Base-by-base conservation (phyloP, 1,284 basidiomycete genomes). In the Austropuccinia psidii region DNA sequence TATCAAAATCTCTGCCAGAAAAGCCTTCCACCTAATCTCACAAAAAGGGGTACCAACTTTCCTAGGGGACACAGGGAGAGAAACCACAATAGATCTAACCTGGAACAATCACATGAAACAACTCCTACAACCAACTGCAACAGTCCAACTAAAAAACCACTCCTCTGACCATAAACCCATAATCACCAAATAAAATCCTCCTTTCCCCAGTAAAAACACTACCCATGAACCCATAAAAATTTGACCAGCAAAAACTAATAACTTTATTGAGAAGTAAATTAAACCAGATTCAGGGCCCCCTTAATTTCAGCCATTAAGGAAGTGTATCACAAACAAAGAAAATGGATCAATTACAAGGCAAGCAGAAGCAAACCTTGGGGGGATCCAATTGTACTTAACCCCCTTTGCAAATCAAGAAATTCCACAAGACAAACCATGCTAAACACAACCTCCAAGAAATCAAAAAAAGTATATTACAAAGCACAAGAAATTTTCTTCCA, bases 31-130 rank as follows among this genome's bases (percentile, higher is more conserved):
- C 33, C 43, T 67, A 9, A 50, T 24, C 6, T 67, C 65, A 24
- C 65, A 50, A 29, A 69, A 29, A n/a, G 66, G 66, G 7, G 27
- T 69, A 21, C 65, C 65, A 3, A 67, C 65, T 8, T 43, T 50
- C 6, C 41, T 41, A 4, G 33, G 49, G 11, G 11, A 31, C 9
- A 13, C 19, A 2, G 50, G 33, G 4, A 0, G n/a, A 17, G 21
- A 35, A 9, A 67, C 65, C 8, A 54, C 50, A 19, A 55, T 67
- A 6, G 43, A 45, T 24, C 24, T n/a, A 11, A 45, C 43, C 11
- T 62, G 60, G 60, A 5, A 33, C 19, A 62, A 45, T n/a, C n/a
- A n/a, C n/a, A n/a, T n/a, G n/a, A n/a, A n/a, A n/a, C n/a, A n/a
- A n/a, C n/a, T n/a, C n/a, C n/a, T n/a, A n/a, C n/a, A n/a, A n/a